Conservation (phyloP, 1,139 yeast genomes). For the Entelexis sorbosivorans region DNA sequence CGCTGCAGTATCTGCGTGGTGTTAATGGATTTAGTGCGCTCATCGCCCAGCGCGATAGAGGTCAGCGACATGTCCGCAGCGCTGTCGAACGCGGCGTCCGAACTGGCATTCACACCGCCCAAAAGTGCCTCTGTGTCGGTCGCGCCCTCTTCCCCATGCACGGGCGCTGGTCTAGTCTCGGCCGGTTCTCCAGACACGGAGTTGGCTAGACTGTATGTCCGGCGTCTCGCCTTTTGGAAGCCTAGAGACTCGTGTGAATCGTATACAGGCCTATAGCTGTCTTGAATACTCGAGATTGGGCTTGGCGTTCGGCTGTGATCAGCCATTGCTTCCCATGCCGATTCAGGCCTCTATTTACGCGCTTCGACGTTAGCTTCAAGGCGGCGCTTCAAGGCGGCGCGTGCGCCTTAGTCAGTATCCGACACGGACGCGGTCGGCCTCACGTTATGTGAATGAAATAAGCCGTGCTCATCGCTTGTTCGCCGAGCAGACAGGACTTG, state of each 20-base stretch:
- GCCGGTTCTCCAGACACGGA: background rate
- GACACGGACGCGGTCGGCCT: no score
- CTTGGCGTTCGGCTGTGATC: constrained; percentile 12
- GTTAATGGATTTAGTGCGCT: background rate
- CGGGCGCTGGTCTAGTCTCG: no score
- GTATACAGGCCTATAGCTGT: background rate
- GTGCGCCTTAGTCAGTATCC: no score
- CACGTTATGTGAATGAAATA: no score
- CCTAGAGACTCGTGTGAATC: constrained; percentile 18
- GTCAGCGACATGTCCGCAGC: constrained; percentile 4
- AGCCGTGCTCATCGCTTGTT: no score
- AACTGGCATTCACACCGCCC: background rate
- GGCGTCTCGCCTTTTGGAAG: background rate
- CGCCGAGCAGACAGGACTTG: no score
- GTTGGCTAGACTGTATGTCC: constrained; percentile 4
- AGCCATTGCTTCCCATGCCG: background rate
- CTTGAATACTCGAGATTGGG: constrained; percentile 9
- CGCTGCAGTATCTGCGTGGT: constrained; percentile 8
- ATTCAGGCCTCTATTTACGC: background rate
- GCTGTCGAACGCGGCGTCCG: background rate
- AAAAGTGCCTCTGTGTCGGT: background rate
- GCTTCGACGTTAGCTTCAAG: no score
- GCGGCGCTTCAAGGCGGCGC: no score
- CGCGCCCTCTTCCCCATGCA: no score
- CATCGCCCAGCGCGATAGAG: constrained; percentile 2